Base-by-base conservation (phyloP, 495 filamentous ascomycete species). In the Bacidia gigantensis region DNA sequence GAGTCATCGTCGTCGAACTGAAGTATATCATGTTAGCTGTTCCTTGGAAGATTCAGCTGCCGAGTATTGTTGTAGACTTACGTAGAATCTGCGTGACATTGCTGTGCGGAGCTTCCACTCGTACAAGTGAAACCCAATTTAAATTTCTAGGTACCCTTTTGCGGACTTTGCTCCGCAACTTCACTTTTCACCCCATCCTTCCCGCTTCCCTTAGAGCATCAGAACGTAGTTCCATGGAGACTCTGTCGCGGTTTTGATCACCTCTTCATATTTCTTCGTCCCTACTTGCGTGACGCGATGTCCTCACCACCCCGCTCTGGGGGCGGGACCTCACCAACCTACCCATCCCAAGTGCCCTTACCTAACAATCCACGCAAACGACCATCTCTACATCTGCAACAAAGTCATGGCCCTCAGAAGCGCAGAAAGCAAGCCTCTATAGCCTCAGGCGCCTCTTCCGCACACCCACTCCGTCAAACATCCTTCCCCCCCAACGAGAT, bases 401-500 rank as follows among this genome's bases (percentile, higher is more conserved):
- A 63, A 60, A 18, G 14, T n/a, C 29, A 50, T 17, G 59, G 60
- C 0, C 66, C 69, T 26, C 62, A 69, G 11, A 84, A 83, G 58
- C 79, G 83, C 39, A 79, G 83, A 50, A 85, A 85, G 60, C 68
- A 71, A 44, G 67, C 74, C 53, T 80, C 77, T 11, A 58, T 67
- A 35, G 57, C 59, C 48, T 67, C 67, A 10, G 32, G 69, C 67
- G 25, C 62, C 62, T 20, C 65, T 65, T 78, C 79, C 17, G 72
- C 74, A 7, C 87, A 93, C 63, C 86, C 85, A 10, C 82, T 95
- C 18, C 84, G 89, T 25, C 87, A 94, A 60, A 92, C 89, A 46
- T 90, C 89, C 0, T 95, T 93, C 65, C 84, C 87, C 0, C 84
- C 78, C 2, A 70, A 76, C 46, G 73, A 76, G 56, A 58, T 62